Evolutionary conservation across 352 stramenopile species (phyloP), one percentile per base, ranked within the genome.

Genomic region (Pythium folliculosum): DNA sequence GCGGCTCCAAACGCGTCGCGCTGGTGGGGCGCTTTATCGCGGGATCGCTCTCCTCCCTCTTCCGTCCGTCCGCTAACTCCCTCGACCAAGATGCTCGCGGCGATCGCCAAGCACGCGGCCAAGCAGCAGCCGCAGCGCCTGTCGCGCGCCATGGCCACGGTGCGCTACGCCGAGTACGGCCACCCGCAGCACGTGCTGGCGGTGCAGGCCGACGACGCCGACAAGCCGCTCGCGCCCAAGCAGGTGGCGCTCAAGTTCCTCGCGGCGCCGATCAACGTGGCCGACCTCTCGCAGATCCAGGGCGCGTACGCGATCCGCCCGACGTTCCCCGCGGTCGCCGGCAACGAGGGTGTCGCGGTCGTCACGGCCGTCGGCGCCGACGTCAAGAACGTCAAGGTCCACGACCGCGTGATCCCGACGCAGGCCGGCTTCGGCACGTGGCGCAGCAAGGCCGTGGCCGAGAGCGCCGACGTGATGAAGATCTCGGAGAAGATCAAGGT

Each of bases 241-340:
- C 85, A 97, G 65, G 86, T 97, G 21, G 85, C 82, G 44, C 75
- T 97, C 63, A 92, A 95, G 78, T 95, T 97, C 74, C 70, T 97
- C 64, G 90, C 89, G 22, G 88, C 89, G 47, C 90, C 90, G 7
- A 95, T 97, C 67, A 96, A 97, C 66, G 82, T 92, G 47, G 81
- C 89, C 27, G 90, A 97, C 66, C 77, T 96, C 60, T 92, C 85
- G 65, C 86, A 95, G 81, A 92, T 96, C 51, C 86, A 95, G 72
- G 90, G 90, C 53, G 74, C 78, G 12, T 96, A 96, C 71, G 84
- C 84, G 37, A 85, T 95, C 66, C 79, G 86, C 40, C 84, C 89
- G 19, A 74, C 55, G 62, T 82, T 97, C 57, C 90, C 90, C 5
- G 90, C 90, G 16, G 80, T 95, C 47, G 85, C 77, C 13, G 90